Percentiles rank a stretch among this genome's conserved stretches.
phyloP scores from a whole-genome alignment of 1,284 basidiomycete species.

The Tylopilus orsonianus region DNA sequence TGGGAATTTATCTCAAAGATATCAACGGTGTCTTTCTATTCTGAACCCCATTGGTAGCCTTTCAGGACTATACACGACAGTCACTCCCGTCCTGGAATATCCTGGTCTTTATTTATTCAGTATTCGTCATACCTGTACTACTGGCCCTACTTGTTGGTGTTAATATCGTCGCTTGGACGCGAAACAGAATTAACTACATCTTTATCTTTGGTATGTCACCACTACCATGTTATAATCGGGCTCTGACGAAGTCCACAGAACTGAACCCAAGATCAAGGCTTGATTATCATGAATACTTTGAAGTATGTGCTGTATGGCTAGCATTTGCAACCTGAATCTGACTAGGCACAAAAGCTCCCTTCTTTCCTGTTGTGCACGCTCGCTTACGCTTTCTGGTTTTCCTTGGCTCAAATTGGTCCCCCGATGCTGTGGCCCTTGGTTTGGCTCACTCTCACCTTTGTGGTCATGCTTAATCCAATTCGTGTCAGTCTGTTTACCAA shows the following conservation, averaged over 20 bases:
- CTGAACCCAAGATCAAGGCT: conserved; percentile 74
- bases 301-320: conserved; percentile 44
- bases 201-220: conserved; percentile 79
- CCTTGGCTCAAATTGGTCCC: conserved; percentile 65
- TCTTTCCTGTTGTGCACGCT: conserved; percentile 74
- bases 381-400: conserved; percentile 83
- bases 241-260: conserved; percentile 45
- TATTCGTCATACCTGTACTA: conserved; percentile 72
- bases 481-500: conserved; percentile 47
- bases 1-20: conserved; percentile 35
- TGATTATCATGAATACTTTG: conserved; percentile 82
- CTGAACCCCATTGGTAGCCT: conserved; percentile 45
- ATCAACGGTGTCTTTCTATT: neutral
- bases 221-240: neutral
- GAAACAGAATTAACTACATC: conserved; percentile 82
- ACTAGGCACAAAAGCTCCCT: conserved; percentile 61
- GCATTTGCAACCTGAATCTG: neutral
- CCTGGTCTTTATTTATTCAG: conserved; percentile 79
- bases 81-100: conserved; percentile 72
- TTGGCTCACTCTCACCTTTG: conserved; percentile 70
- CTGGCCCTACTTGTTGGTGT: conserved; percentile 80
- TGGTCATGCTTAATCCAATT: conserved; percentile 77
- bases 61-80: conserved; percentile 54
- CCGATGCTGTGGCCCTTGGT: conserved; percentile 75
- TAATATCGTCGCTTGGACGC: conserved; percentile 80